phyloP scores from a whole-genome alignment of 2,329 filamentous ascomycete genomes.

The Chaetoscypha palmicola region DNA sequence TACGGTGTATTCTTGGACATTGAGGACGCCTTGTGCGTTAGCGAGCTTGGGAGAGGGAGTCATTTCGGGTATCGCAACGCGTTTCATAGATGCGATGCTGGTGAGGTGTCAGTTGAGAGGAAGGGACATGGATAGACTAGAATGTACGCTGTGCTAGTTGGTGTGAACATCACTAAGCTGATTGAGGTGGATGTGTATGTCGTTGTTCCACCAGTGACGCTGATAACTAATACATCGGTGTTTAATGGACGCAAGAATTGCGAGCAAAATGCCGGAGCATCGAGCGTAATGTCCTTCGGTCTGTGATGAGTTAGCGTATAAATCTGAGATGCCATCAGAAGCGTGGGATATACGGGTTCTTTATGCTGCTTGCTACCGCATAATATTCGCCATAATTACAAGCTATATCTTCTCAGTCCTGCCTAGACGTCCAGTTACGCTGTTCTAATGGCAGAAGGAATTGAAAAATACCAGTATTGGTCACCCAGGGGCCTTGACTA shows the following conservation, averaged over 20 bases:
- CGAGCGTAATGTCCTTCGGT: conserved; percentile 5
- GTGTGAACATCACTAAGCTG: conserved; percentile 5
- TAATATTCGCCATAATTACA: conserved; percentile 11
- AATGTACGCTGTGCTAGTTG: conserved; percentile 3
- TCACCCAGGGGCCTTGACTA: conserved; percentile 8
- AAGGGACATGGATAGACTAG: not conserved
- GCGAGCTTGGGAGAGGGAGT: not conserved
- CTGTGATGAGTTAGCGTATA: not conserved
- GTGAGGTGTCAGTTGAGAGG: not conserved
- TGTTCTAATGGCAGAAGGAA: not conserved
- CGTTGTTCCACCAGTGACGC: conserved; percentile 7
- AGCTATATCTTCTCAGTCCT: conserved; percentile 7
- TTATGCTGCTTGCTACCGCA: conserved; percentile 15
- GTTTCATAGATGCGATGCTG: not conserved
- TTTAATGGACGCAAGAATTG: conserved; percentile 10
- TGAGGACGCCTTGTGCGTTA: not conserved
- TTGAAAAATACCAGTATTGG: conserved; percentile 4
- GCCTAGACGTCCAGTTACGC: not conserved
- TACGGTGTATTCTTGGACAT: conserved; percentile 9
- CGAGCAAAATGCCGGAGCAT: conserved; percentile 13
- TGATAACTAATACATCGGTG: conserved; percentile 8
- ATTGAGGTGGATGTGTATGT: conserved; percentile 7
- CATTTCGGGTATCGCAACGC: not conserved
- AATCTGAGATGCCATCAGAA: not conserved
- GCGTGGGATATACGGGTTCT: conserved; percentile 8